Percentiles rank a stretch among this genome's conserved stretches.
phyloP scores from a whole-genome alignment of 441 rosid species.

The Croton laevigatus region DNA sequence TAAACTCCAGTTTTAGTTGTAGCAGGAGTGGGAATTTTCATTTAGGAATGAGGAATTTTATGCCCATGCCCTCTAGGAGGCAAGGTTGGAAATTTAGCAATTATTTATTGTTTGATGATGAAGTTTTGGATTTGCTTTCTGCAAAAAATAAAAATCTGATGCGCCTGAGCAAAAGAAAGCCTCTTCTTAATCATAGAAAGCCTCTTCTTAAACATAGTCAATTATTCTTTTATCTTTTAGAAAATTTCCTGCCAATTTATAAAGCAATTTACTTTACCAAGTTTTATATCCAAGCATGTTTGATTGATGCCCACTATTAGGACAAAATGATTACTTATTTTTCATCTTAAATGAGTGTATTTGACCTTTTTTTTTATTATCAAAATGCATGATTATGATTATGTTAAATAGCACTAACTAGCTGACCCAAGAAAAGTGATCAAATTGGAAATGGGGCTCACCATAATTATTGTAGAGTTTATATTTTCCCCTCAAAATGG shows the following conservation, averaged over 20 bases:
- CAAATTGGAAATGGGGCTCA: not conserved
- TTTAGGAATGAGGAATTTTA: not conserved
- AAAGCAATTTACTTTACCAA: not conserved
- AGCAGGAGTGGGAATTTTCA: not conserved
- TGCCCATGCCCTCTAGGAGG: not conserved
- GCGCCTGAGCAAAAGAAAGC: not conserved
- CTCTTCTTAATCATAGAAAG: no score
- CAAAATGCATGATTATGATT: not conserved
- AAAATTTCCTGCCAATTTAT: not conserved
- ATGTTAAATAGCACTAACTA: not conserved
- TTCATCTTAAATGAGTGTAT: not conserved
- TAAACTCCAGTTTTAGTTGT: not conserved
- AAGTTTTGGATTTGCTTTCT: not conserved
- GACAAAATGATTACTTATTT: not conserved
- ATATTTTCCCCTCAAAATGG: not conserved
- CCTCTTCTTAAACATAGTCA: not conserved
- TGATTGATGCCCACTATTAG: conserved; percentile 4
- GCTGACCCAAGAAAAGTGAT: not conserved
- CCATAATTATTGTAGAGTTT: not conserved
- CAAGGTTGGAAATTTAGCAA: not conserved
- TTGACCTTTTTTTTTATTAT: not conserved
- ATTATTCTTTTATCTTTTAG: not conserved
- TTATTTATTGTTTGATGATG: not conserved
- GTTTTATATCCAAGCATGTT: not conserved
- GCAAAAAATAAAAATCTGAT: not conserved